Evolutionary conservation across 2,329 filamentous ascomycete species (phyloP).

Genomic region (Coniochaeta ligniaria): DNA sequence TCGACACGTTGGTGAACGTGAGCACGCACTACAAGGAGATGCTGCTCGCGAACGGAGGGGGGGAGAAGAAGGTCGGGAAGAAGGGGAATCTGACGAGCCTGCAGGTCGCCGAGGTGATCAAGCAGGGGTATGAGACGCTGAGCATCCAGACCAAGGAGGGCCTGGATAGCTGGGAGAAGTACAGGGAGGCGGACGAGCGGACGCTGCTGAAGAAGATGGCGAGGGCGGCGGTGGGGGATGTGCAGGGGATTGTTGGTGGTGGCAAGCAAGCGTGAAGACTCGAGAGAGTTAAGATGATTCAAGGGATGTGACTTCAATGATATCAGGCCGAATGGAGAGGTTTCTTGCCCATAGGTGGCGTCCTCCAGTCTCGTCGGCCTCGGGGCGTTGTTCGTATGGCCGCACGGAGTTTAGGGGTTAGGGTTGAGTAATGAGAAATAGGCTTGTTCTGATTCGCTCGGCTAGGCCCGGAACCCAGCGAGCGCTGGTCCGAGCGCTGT

Average conservation of each 20-base stretch:
- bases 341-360: neutral
- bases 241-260: slow-evolving; percentile 41
- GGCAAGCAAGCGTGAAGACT: neutral
- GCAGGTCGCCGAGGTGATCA: slow-evolving; percentile 86
- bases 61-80: slow-evolving; percentile 27
- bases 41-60: slow-evolving; percentile 57
- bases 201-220: slow-evolving; percentile 81
- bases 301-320: neutral
- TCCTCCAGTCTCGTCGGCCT: too few species aligned
- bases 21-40: slow-evolving; percentile 82
- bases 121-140: slow-evolving; percentile 91
- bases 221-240: slow-evolving; percentile 63
- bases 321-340: neutral
- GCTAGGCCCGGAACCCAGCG: slow-evolving; percentile 17
- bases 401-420: neutral
- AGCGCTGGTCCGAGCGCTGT: neutral
- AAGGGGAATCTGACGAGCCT: slow-evolving; percentile 67
- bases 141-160: slow-evolving; percentile 87
- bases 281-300: too few species aligned
- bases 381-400: neutral
- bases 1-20: slow-evolving; percentile 77
- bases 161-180: slow-evolving; percentile 77
- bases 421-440: slow-evolving; percentile 21
- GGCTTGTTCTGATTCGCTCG: slow-evolving; percentile 27
- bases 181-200: slow-evolving; percentile 81